Conservation (phyloP, 192 early-diverging fungal species). For the Coemansia sp. region DNA sequence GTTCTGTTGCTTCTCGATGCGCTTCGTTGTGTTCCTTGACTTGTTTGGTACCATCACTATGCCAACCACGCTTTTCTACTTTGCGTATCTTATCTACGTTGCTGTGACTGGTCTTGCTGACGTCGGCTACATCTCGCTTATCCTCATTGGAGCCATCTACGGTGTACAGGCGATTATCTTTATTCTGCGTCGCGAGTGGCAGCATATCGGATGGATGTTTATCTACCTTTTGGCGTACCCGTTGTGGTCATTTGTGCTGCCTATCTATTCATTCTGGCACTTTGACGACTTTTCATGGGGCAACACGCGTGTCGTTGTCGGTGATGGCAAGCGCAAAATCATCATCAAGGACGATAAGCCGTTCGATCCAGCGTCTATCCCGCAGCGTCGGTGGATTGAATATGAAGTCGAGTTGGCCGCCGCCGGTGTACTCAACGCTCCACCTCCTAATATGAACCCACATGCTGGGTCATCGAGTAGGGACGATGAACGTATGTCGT, state of each 20-base stretch:
- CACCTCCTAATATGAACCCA: constrained; percentile 51
- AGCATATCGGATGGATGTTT: constrained; percentile 82
- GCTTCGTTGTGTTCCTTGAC: constrained; percentile 95
- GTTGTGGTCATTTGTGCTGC: constrained; percentile 87
- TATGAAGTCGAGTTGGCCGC: constrained; percentile 80
- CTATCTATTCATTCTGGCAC: constrained; percentile 97
- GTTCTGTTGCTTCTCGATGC: constrained; percentile 98
- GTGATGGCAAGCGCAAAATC: constrained; percentile 68
- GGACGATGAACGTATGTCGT: constrained; percentile 33
- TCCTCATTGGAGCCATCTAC: constrained; percentile 76
- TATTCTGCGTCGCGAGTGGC: constrained; percentile 75
- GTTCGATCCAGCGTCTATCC: constrained; percentile 89
- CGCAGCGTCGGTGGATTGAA: constrained; percentile 83
- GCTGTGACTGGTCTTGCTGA: constrained; percentile 64
- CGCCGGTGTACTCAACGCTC: constrained; percentile 44
- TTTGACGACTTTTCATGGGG: constrained; percentile 99
- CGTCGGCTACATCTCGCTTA: constrained; percentile 51
- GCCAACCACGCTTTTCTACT: constrained; percentile 84
- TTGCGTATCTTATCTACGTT: constrained; percentile 79
- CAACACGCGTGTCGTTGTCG: constrained; percentile 86
- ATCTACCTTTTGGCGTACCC: constrained; percentile 90
- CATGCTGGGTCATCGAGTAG: constrained; percentile 36
- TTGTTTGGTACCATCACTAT: constrained; percentile 80
- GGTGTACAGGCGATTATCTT: constrained; percentile 90
- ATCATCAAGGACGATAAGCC: constrained; percentile 72